These are phyloP conservation scores for Eragrostis nindensis DNA, from an alignment of 176 grass and related monocot genomes.

Conservation along the genomic window DNA sequence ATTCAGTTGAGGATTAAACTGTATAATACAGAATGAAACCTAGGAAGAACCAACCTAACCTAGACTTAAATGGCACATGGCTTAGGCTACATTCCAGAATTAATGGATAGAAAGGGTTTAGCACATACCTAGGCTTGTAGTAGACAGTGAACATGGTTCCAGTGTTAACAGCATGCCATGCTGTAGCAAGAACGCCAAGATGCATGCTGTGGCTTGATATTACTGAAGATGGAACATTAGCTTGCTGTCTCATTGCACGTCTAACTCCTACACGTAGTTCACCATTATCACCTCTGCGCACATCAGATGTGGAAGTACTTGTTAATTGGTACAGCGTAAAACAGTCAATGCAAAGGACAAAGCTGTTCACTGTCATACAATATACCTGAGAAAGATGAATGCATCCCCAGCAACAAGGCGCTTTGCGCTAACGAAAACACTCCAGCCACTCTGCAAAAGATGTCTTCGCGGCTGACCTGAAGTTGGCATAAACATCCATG, in stretches of 20 bases:
- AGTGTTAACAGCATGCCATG: conserved; percentile 94
- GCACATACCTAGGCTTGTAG: conserved; percentile 87
- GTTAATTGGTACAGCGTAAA: background rate
- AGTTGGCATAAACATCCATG: conserved; percentile 21
- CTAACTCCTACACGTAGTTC: conserved; percentile 94
- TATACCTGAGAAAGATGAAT: conserved; percentile 95
- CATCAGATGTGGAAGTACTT: background rate
- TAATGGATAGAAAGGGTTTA: background rate
- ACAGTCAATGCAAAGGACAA: background rate
- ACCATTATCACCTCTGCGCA: conserved; percentile 75
- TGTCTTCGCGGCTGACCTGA: conserved; percentile 92
- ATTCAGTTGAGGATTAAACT: background rate
- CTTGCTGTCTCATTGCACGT: conserved; percentile 92
- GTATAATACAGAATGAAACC: no score
- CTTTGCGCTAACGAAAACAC: conserved; percentile 97
- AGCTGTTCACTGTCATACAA: background rate
- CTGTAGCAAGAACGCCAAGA: conserved; percentile 97
- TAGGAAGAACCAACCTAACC: background rate
- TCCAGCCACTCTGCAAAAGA: conserved; percentile 97
- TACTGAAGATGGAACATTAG: conserved; percentile 90
- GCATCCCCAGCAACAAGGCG: conserved; percentile 90
- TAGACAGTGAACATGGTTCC: conserved; percentile 94
- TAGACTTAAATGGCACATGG: background rate
- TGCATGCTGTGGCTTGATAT: conserved; percentile 99
- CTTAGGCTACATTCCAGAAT: background rate